Conservation (phyloP, 2,329 filamentous ascomycete species). For the Aspergillus pseudonomiae region DNA sequence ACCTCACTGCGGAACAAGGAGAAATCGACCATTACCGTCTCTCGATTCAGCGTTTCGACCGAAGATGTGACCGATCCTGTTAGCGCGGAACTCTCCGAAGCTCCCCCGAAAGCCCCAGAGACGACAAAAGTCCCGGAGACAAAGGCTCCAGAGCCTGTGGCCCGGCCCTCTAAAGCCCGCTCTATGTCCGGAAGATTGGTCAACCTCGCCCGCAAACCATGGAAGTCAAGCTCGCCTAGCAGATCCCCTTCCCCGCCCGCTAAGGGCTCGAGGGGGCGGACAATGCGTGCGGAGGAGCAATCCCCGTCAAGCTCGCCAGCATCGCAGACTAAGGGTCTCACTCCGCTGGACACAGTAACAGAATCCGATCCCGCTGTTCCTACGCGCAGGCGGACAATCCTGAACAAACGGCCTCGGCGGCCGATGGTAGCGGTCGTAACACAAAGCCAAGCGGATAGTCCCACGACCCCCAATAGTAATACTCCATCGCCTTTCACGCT, state of each 20-base stretch:
- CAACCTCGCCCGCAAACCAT: constrained; percentile 55
- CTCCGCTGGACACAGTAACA: constrained; percentile 24
- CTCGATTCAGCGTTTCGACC: constrained; percentile 41
- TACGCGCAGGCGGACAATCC: constrained; percentile 34
- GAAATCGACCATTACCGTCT: constrained; percentile 34
- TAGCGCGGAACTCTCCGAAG: constrained; percentile 22
- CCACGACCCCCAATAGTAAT: constrained; percentile 40
- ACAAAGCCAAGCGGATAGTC: constrained; percentile 38
- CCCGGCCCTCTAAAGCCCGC: constrained; percentile 46
- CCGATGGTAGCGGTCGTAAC: constrained; percentile 45
- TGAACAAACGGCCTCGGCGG: constrained; percentile 42
- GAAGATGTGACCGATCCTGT: constrained; percentile 38
- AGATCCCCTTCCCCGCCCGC: constrained; percentile 51
- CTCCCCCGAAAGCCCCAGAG: constrained; percentile 10
- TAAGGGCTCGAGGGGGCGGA: constrained; percentile 31
- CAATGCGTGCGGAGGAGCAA: constrained; percentile 31
- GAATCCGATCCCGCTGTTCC: constrained; percentile 23
- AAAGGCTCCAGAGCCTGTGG: constrained; percentile 33
- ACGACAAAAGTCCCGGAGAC: constrained; percentile 27
- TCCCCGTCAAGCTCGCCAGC: constrained; percentile 24
- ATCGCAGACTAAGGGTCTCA: constrained; percentile 20
- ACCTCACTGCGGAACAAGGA: constrained; percentile 44
- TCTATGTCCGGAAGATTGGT: constrained; percentile 55
- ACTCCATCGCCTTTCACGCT: constrained; percentile 46
- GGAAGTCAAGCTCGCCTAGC: constrained; percentile 48